phyloP scores from a whole-genome alignment of 768 basidiomycete species.

The Rhodosporidiobolus odoratus region DNA sequence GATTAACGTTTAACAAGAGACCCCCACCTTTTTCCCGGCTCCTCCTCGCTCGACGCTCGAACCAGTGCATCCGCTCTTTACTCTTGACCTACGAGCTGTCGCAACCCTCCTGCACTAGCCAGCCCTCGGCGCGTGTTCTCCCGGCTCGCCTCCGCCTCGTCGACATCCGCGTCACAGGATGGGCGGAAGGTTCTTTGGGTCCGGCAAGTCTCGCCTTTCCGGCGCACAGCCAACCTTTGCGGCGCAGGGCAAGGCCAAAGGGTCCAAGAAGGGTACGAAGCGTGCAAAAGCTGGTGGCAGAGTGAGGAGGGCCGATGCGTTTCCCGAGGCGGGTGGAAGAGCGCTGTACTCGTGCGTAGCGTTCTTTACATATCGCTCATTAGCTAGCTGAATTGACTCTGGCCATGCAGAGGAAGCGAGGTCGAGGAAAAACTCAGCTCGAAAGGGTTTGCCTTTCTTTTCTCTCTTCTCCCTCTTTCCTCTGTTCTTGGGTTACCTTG shows the following conservation, averaged over 20 bases:
- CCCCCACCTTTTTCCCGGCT: too few relatives aligned
- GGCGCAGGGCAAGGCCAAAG: conserved; percentile 11
- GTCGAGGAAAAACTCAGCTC: background rate
- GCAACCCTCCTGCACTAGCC: too few relatives aligned
- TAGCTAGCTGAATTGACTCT: background rate
- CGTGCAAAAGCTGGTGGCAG: conserved; percentile 8
- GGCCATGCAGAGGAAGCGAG: background rate
- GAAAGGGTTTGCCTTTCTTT: background rate
- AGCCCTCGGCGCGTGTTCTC: too few relatives aligned
- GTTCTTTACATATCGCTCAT: background rate
- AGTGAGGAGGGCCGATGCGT: conserved; percentile 11
- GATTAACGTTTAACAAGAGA: too few relatives aligned
- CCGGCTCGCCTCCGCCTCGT: too few relatives aligned
- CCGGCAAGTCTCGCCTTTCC: background rate
- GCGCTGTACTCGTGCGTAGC: background rate
- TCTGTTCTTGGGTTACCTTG: too few relatives aligned
- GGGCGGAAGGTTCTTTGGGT: background rate
- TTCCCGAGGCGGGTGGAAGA: conserved; percentile 3
- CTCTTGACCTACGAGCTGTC: too few relatives aligned
- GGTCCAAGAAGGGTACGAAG: conserved; percentile 1
- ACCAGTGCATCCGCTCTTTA: too few relatives aligned
- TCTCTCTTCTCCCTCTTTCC: background rate
- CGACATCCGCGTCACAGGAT: too few relatives aligned
- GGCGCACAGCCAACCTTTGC: conserved; percentile 15
- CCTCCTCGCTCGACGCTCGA: too few relatives aligned